Base-by-base conservation (phyloP, 169 alveolate species). In the Plasmodium inui region DNA sequence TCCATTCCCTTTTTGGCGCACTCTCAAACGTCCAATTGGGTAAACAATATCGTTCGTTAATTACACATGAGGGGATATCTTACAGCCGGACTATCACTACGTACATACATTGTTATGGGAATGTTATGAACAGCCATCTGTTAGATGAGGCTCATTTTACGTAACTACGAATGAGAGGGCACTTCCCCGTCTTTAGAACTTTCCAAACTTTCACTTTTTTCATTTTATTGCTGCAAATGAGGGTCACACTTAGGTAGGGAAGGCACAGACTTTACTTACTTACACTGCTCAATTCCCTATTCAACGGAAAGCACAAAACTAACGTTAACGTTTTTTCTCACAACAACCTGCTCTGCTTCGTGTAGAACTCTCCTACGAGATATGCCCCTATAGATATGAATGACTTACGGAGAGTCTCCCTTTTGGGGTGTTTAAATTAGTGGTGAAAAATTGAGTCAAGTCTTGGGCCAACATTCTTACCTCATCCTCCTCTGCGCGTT, bases 381-480 rank as follows among this genome's bases (percentile, higher is more conserved):
- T 61, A 26, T 61, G 14, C 32, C 28, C 10, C 32, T 26, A 19
- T 61, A 61, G 9, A 61, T 1, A 61, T 5, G 32, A 26, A 61
- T 8, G 10, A 6, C 32, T 61, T 34, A 61, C 8, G 74, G 17
- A n/a, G 26, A 61, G 14, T 61, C n/a, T 19, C 74, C 74, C 28
- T 61, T 67, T 6, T 67, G 30, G 30, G 4, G 19, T 67, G 37
- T 28, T 67, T 26, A 67, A 67, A 67, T 67, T 41, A 26, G n/a
- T 74, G 53, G 19, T 14, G 32, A 81, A 81, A 81, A 44, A 50
- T 46, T 81, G 4, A 22, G 26, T 22, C 9, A 81, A 8, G 9
- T 81, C 76, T 81, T 81, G n/a, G 53, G 73, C 70, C 14, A 30
- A 46, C 53, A 9, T 57, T 81, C 61, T 81, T 37, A 81, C 39